A percentile compares a stretch with the other conserved stretches of the same genome.
phyloP scores from a whole-genome alignment of 108 stramenopile species.

The Discostella stelligeroides region DNA sequence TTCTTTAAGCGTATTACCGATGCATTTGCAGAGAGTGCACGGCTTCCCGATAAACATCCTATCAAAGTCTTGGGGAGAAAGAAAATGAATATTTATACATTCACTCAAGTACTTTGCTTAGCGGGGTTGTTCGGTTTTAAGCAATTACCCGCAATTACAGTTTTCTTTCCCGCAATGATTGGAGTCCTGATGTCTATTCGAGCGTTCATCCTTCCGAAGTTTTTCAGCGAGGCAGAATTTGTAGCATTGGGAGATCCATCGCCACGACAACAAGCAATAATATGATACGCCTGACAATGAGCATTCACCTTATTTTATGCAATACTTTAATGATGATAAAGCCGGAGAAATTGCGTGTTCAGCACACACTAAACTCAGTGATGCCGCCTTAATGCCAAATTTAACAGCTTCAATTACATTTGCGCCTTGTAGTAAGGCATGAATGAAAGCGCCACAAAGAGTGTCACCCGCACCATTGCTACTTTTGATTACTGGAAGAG shows the following conservation, averaged over 20 bases:
- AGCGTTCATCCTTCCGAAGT: constrained; percentile 70
- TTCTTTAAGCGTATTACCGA: constrained; percentile 75
- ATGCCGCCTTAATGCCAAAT: constrained; percentile 61
- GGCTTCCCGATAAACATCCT: constrained; percentile 70
- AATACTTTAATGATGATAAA: constrained; percentile 15
- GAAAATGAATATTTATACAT: constrained; percentile 74
- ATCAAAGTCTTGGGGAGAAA: constrained; percentile 73
- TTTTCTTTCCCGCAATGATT: constrained; percentile 96
- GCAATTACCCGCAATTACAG: constrained; percentile 84
- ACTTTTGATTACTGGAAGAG: constrained; percentile 36
- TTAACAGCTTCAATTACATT: constrained; percentile 39
- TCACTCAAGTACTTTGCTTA: constrained; percentile 69
- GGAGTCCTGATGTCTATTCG: constrained; percentile 89
- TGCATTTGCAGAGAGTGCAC: constrained; percentile 63
- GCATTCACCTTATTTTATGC: background rate
- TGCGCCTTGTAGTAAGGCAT: constrained; percentile 53
- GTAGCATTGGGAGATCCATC: constrained; percentile 71
- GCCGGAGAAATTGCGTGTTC: constrained; percentile 58
- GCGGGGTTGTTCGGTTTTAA: constrained; percentile 91
- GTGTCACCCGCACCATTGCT: constrained; percentile 74
- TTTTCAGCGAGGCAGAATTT: constrained; percentile 84
- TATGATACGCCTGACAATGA: background rate
- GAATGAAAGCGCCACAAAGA: constrained; percentile 65
- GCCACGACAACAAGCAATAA: constrained; percentile 30
- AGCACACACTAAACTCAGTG: constrained; percentile 49